Evolutionary conservation across 2,329 filamentous ascomycete genomes (phyloP), one percentile per base, ranked within the genome.

Genomic region (Botrytis cinerea): DNA sequence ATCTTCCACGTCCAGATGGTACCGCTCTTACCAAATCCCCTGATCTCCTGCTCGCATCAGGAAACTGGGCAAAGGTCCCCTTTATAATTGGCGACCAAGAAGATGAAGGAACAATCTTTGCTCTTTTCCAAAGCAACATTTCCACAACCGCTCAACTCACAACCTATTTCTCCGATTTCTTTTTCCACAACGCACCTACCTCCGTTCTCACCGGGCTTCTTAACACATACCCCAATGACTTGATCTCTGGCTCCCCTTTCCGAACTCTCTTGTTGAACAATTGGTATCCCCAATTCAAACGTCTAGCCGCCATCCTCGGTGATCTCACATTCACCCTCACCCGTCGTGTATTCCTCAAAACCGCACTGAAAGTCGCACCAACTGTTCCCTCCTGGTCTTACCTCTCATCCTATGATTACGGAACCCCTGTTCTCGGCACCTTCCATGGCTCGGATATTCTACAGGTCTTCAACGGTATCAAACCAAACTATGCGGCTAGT

Each of bases 31-130:
- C 88, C 0, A 84, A 87, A 3, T 92, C 89, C 1, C 90, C 92
- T 0, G 92, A 95, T 0, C 72, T 86, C 0, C 83, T 93, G 2
- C 83, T 87, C 2, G 71, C 77, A 3, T 79, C 81, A 0, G 89
- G 90, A 20, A 85, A 85, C 75, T 90, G 88, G 75, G 86, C 89
- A 10, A 84, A 85, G 22, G 86, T 91, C 0, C 89, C 89, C 1
- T 86, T 91, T 79, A 91, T 91, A 71, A 87, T 92, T 62, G 92
- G 93, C 61, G 87, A 93, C 79, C 92, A 94, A 81, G 92, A 95
- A 83, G 93, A 95, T 79, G 93, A 95, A 81, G 92, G 92, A 35
- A 94, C 92, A 0, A 81, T 95, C 2, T 94, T 95, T 80, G 85
- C 90, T 8, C 84, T 95, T 48, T 90, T 91, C 80, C 91, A 93